Conservation (phyloP, 2,329 filamentous ascomycete species). For the Metarhizium anisopliae region DNA sequence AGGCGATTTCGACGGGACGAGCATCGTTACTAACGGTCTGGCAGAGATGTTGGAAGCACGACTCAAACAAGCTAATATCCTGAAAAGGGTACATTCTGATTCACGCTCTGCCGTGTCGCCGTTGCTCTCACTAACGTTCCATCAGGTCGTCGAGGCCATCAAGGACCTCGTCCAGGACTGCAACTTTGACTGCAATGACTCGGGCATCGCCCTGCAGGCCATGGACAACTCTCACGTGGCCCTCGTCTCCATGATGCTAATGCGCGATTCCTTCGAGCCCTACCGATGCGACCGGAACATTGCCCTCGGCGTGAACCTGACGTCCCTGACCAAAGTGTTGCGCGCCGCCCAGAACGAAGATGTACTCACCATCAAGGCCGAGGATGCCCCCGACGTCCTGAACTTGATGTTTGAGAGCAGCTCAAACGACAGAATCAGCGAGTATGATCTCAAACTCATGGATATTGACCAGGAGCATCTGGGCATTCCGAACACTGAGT, state of each 20-base stretch:
- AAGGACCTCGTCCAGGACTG: conserved; percentile 99
- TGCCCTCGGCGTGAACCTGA: conserved; percentile 92
- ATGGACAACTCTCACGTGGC: conserved; percentile 99
- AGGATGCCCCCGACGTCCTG: conserved; percentile 90
- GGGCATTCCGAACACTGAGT: conserved; percentile 98
- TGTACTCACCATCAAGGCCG: conserved; percentile 91
- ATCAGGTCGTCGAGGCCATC: conserved; percentile 92
- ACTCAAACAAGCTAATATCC: conserved; percentile 82
- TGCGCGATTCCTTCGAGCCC: conserved; percentile 20
- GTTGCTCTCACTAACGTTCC: neutral
- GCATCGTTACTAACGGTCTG: neutral
- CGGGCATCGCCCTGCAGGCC: conserved; percentile 92
- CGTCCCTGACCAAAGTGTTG: conserved; percentile 93
- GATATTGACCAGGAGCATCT: conserved; percentile 99
- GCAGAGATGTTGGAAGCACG: conserved; percentile 86
- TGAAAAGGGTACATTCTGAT: conserved; percentile 70
- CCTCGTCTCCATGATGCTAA: conserved; percentile 84
- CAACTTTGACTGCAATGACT: conserved; percentile 99
- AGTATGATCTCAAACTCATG: conserved; percentile 99
- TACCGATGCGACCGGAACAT: conserved; percentile 99
- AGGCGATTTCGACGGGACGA: neutral
- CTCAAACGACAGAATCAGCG: conserved; percentile 83
- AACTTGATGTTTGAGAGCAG: conserved; percentile 93
- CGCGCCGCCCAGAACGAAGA: conserved; percentile 92
- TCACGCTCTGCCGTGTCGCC: neutral